Base-by-base conservation (phyloP, 768 basidiomycete genomes). In the Cystobasidium ongulense region DNA sequence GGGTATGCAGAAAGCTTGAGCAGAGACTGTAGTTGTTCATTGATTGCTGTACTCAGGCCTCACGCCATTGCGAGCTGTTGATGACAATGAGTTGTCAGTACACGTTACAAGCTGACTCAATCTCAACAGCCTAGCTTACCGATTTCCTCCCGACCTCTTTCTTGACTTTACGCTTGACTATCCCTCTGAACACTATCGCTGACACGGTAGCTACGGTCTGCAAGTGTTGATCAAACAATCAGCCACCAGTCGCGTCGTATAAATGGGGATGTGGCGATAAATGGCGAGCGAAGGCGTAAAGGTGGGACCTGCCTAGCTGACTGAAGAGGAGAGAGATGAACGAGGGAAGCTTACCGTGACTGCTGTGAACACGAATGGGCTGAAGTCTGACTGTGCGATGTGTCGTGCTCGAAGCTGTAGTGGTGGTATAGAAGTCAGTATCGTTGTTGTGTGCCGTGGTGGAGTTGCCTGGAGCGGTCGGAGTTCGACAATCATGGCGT, bases 331-430 rank as follows among this genome's bases (percentile, higher is more conserved):
- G 61, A 27, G 33, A n/a, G 23, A 11, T 7, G 61, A 39, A 33
- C 18, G 27, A 31, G 36, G 8, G 10, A 23, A 8, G 31, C 63
- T 25, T 29, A 64, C 63, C 33, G 63, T 64, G 13, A 64, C 25
- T 10, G 63, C 63, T 7, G 63, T 64, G 63, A 64, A 64, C 63
- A 39, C 27, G 63, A 64, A 46, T 64, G 63, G 63, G 29, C 63
- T 64, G 63, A 64, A 64, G 63, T 38, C 63, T 35, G 63, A 35
- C 36, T 64, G 36, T 46, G 38, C 35, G 39, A 64, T 64, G 38
- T 64, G 63, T 25, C 63, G 31, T 13, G 63, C 63, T 4, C 63
- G 63, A 18, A 64, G 63, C 63, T 64, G 11, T 27, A 36, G 35
- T n/a, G 25, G 3, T 38, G 33, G 35, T 11, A 63, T 33, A 36